Percentiles rank a stretch among this genome's conserved stretches.
Conservation (phyloP, 2,329 filamentous ascomycete species). For the Fusarium decemcellulare region DNA sequence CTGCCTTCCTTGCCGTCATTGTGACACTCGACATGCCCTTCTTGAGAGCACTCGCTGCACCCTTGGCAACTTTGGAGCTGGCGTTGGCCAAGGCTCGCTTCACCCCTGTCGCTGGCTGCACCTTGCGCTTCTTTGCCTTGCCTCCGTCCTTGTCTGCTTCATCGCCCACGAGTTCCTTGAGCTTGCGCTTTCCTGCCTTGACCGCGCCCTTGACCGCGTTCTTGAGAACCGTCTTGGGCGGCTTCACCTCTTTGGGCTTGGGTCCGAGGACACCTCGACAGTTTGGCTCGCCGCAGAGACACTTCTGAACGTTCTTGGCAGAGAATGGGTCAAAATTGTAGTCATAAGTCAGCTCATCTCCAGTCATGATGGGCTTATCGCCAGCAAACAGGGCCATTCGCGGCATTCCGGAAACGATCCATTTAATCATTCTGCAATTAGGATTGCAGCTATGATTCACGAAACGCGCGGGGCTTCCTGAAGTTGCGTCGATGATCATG, state of each 20-base stretch:
- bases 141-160: constrained; percentile 54
- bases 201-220: constrained; percentile 56
- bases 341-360: constrained; percentile 97
- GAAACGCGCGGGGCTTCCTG: constrained; percentile 95
- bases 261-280: constrained; percentile 76
- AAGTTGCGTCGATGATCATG: constrained; percentile 98
- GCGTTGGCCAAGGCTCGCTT: constrained; percentile 54
- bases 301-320: constrained; percentile 77
- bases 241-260: constrained; percentile 70
- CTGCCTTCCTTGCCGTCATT: constrained; percentile 47
- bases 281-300: constrained; percentile 74
- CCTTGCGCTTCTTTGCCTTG: constrained; percentile 65
- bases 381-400: constrained; percentile 98
- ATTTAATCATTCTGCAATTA: constrained; percentile 98
- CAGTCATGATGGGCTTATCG: constrained; percentile 89
- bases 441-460: constrained; percentile 98
- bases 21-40: constrained; percentile 53
- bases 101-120: constrained; percentile 50
- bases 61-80: constrained; percentile 54
- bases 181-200: constrained; percentile 69
- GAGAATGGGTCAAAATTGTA: constrained; percentile 81
- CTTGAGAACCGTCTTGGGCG: constrained; percentile 60
- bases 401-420: constrained; percentile 93
- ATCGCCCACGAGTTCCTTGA: constrained; percentile 65
- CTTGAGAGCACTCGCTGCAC: constrained; percentile 54